Evolutionary conservation across 306 rosid genomes (phyloP), one percentile per base, ranked within the genome.

Genomic region (Cyclanthera cordifolia): DNA sequence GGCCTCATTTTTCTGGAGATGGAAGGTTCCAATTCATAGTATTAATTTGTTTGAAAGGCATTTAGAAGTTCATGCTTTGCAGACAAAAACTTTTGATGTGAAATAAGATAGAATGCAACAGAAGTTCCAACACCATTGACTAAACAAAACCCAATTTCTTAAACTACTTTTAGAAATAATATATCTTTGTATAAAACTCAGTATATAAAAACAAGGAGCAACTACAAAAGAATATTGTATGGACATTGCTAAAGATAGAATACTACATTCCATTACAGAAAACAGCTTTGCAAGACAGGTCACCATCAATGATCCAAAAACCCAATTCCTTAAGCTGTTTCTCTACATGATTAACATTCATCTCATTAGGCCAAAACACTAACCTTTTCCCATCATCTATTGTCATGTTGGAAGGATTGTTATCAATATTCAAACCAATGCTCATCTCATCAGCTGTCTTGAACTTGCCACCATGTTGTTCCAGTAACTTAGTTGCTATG

Each of bases 201-300:
- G 45, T 28, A 16, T 57, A 30, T n/a, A 58, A 28, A 15, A 46
- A 58, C 0, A 41, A 30, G 6, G 66, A 4, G 17, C 8, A 27
- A 58, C 45, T 56, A 56, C 19, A 27, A 27, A 56, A 56, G 30
- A 61, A 34, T 39, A 20, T 60, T 17, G 68, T 19, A 9, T 17
- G 28, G 10, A 43, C 50, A 61, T 17, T 17, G 24, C 73, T 70
- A n/a, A n/a, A 68, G 46, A 10, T n/a, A 49, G 53, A 48, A 72
- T 73, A 83, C 85, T 89, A 92, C 52, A 83, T 77, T 54, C 71
- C 77, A 71, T 81, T 91, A 80, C 98, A 92, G 24, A 81, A 75
- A 77, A 92, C 96, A 54, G 89, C 95, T 14, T 76, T 89, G 82
- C 98, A 89, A 17, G 98, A 87, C 12, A 71, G 72, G 72, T 85